Evolutionary conservation across 1,139 yeast species (phyloP), one percentile per base, ranked within the genome.

Genomic region (Suhomyces wounanorum): DNA sequence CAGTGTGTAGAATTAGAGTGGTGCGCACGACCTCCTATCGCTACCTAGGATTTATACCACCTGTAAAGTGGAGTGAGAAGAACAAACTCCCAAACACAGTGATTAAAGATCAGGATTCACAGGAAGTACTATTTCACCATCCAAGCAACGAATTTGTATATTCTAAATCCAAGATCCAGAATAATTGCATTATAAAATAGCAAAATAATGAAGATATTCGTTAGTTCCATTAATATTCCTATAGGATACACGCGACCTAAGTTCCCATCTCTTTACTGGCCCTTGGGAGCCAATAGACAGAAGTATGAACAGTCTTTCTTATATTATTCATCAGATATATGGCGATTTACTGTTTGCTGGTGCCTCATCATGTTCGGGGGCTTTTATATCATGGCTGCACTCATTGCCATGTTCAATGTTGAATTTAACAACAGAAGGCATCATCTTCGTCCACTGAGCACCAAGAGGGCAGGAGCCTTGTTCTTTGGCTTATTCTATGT

Each of bases 281-380:
- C 96, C 0, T 49, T 75, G 7, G 83, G 83, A 0, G 61, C 78
- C 7, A 68, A 75, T 8, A 65, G 66, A 38, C 55, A 63, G 14
- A 59, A 65, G 37, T 87, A 78, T 68, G 69, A 77, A 30, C 65
- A 77, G 23, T 77, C 91, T 44, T 83, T 78, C 55, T 78, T 94
- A 11, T 92, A 89, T 69, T 81, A 83, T 60, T 72, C 85, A 1
- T 58, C 65, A 33, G 97, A 91, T 61, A 82, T 92, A n/a, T 91
- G 96, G 96, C 69, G 69, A 58, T 94, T 89, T 72, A 89, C 96
- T 0, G 75, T 89, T 7, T 78, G 70, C 57, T 94, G 99, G 99
- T 79, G 88, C 8, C 61, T 94, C 47, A 84, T 91, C 13, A 69
- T 89, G 56, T 85, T 81, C 63, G 77, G 77, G 0, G 81, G 78